Base-by-base conservation (phyloP, 2,329 filamentous ascomycete species). In the Helotiales sp. region DNA sequence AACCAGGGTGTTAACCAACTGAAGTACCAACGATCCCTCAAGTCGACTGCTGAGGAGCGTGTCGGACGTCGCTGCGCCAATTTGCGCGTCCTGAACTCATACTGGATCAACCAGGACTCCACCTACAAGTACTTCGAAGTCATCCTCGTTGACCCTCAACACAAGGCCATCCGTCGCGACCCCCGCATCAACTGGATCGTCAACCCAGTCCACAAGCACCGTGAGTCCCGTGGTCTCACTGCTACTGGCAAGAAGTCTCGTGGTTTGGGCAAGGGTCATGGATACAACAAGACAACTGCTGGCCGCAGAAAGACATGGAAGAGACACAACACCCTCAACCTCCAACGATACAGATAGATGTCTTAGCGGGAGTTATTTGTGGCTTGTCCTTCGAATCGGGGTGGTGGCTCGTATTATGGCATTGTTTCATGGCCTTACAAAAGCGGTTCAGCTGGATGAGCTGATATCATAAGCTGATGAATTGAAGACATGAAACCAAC, bases 91-190 rank as follows among this genome's bases (percentile, higher is more conserved):
- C 90, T 99, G 76, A 99, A 99, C 90, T 98, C 93, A 67, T 99
- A 99, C 93, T 99, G 96, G 96, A 91, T 99, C 86, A 99, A 99
- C 90, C 92, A 98, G 87, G 95, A 99, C 85, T 97, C 93, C 63
- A 99, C 95, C 81, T 99, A 98, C 91, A 99, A 99, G 87, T 99
- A 99, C 90, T 99, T 87, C 85, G 95, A 99, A 84, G 88, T 98
- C 81, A 98, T 99, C 84, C 91, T 97, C 76, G 93, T 99, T 77
- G 95, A 99, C 84, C 95, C 95, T 78, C 90, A 96, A 85, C 95
- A 99, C 91, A 98, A 98, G 88, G 95, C 95, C 76, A 99, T 99
- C 86, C 95, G 95, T 80, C 91, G 90, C 76, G 95, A 99, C 80
- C 84, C 95, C 75, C 93, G 95, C 81, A 98, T 99, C 90, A 99